These are phyloP conservation scores for Claviceps paspali DNA, from an alignment of 2,329 filamentous ascomycete genomes.

Conservation along the genomic window DNA sequence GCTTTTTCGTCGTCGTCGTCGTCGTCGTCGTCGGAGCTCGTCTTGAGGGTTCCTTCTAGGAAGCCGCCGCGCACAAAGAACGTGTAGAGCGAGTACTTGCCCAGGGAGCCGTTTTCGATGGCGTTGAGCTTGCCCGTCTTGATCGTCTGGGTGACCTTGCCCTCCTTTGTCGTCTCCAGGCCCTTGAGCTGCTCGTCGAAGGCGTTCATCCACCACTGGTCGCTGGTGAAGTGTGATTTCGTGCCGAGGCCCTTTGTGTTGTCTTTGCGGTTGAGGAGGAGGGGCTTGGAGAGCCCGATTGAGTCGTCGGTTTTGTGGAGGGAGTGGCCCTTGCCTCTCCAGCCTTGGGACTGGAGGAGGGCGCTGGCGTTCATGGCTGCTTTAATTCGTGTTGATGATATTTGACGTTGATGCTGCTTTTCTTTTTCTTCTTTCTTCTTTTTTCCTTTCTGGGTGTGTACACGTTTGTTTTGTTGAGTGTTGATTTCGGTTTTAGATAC, in stretches of 20 bases:
- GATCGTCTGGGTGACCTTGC: conserved; percentile 41
- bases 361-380: conserved; percentile 64
- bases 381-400: too few relatives aligned
- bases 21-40: conserved; percentile 10
- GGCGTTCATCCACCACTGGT: conserved; percentile 95
- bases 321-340: conserved; percentile 77
- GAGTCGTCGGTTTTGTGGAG: conserved; percentile 60
- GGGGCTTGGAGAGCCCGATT: conserved; percentile 66
- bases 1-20: too few relatives aligned
- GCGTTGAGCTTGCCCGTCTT: conserved; percentile 38
- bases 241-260: conserved; percentile 71
- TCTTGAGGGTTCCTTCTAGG: conserved; percentile 52
- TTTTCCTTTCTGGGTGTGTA: neutral
- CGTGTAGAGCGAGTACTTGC: conserved; percentile 56
- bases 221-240: conserved; percentile 50
- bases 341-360: conserved; percentile 74
- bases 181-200: conserved; percentile 83
- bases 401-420: too few relatives aligned
- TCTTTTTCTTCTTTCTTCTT: neutral
- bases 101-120: conserved; percentile 35
- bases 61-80: conserved; percentile 74
- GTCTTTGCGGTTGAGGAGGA: conserved; percentile 69
- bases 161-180: conserved; percentile 47
- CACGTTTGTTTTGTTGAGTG: too few relatives aligned
- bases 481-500: too few relatives aligned